phyloP scores from a whole-genome alignment of 345 rosid species.

The Brassica rapa region DNA sequence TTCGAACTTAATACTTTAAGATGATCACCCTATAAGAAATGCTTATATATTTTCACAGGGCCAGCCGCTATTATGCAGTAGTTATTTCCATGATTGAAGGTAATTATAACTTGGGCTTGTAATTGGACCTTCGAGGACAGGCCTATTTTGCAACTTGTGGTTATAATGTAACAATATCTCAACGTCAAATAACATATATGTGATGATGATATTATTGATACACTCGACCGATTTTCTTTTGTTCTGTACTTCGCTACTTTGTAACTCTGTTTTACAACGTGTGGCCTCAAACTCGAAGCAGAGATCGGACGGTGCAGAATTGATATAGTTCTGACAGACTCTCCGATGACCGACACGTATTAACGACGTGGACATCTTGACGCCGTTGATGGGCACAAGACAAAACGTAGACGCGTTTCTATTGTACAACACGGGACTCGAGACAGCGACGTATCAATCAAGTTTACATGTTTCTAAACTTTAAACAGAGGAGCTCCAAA shows the following conservation, averaged over 20 bases:
- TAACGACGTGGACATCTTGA: slow-evolving; percentile 10
- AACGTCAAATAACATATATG: neutral
- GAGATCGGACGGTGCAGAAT: slow-evolving; percentile 9
- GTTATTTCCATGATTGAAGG: neutral
- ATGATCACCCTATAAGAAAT: too few species aligned
- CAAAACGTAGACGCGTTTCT: slow-evolving; percentile 34
- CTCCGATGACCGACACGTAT: neutral
- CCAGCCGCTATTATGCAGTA: too few species aligned
- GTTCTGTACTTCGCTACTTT: neutral
- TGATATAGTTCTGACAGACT: neutral
- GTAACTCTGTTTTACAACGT: neutral
- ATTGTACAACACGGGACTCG: slow-evolving; percentile 37
- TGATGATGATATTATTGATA: neutral
- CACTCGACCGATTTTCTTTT: neutral
- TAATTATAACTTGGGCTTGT: slow-evolving; percentile 3
- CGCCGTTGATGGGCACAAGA: slow-evolving; percentile 28
- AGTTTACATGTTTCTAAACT: slow-evolving; percentile 8
- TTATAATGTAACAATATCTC: neutral
- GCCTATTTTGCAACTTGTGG: neutral
- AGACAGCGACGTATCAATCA: slow-evolving; percentile 33
- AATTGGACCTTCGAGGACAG: neutral
- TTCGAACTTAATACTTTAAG: too few species aligned
- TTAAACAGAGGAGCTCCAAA: slow-evolving; percentile 21
- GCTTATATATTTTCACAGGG: too few species aligned
- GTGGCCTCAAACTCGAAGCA: slow-evolving; percentile 1